These are phyloP conservation scores for Penicillium lividum DNA, from an alignment of 495 filamentous ascomycete genomes.

Conservation along the genomic window DNA sequence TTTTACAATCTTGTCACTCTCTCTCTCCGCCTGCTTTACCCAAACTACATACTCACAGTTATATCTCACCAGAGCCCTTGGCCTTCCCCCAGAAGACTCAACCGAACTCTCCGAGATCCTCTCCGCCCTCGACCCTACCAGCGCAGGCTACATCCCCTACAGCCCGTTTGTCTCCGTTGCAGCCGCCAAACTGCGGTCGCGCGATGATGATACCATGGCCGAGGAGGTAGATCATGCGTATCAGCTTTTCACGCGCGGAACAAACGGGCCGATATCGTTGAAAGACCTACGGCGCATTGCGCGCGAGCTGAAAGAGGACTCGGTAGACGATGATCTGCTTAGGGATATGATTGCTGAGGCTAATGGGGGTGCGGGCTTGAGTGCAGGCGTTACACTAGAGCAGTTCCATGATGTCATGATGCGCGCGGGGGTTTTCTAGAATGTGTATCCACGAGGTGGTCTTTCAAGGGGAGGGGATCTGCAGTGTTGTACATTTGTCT, in stretches of 20 bases:
- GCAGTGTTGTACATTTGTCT: constrained; percentile 3
- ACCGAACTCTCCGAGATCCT: constrained; percentile 72
- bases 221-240: constrained; percentile 81
- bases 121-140: constrained; percentile 77
- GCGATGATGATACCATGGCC: constrained; percentile 52
- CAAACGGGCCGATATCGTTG: constrained; percentile 65
- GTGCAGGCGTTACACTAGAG: constrained; percentile 68
- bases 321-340: constrained; percentile 75
- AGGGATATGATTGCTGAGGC: constrained; percentile 93
- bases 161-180: constrained; percentile 78
- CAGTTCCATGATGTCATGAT: constrained; percentile 88
- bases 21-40: neutral
- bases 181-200: constrained; percentile 72
- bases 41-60: neutral
- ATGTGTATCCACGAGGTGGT: neutral
- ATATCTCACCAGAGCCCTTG: constrained; percentile 61
- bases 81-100: constrained; percentile 61
- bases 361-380: constrained; percentile 74
- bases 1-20: neutral
- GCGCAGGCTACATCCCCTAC: constrained; percentile 73
- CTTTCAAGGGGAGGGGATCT: constrained; percentile 11
- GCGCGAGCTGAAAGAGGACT: constrained; percentile 71
- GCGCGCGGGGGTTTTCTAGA: constrained; percentile 75
- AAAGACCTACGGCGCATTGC: constrained; percentile 76
- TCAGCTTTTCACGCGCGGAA: constrained; percentile 66